phyloP scores from a whole-genome alignment of 2,329 filamentous ascomycete species.

The Fusarium subtropicale region DNA sequence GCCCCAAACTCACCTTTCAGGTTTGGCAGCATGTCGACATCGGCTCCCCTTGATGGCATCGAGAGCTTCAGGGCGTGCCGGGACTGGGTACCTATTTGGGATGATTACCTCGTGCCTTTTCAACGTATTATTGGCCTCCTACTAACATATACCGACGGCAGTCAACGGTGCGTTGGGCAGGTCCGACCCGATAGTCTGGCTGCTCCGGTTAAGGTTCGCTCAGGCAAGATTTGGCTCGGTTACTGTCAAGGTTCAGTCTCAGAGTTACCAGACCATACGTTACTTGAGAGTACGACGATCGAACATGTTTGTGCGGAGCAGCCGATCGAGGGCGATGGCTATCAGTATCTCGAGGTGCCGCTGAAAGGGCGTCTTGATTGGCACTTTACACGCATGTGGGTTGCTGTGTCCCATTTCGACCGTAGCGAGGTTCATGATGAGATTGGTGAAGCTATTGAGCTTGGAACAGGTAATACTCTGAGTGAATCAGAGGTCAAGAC shows the following conservation, averaged over 20 bases:
- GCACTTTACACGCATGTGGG: background rate
- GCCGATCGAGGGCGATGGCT: rapidly evolving
- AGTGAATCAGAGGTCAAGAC: background rate
- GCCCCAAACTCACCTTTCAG: background rate
- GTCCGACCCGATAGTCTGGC: background rate
- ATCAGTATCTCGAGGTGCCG: background rate
- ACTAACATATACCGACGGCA: background rate
- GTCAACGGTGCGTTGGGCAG: background rate
- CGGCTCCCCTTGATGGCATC: background rate
- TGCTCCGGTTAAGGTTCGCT: background rate
- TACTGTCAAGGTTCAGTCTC: too few relatives aligned
- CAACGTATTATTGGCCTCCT: background rate
- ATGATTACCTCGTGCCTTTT: too few relatives aligned
- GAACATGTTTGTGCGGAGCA: rapidly evolving
- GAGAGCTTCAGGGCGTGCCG: background rate
- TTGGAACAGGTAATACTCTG: rapidly evolving
- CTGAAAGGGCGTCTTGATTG: background rate
- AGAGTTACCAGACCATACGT: too few relatives aligned
- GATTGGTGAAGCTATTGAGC: background rate
- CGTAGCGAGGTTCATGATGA: background rate
- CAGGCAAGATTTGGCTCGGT: background rate
- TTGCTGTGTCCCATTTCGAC: background rate
- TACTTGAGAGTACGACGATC: rapidly evolving
- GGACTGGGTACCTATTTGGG: background rate
- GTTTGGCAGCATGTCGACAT: background rate